phyloP scores from a whole-genome alignment of 768 basidiomycete genomes.

The Tylopilus rubrobrunneus region DNA sequence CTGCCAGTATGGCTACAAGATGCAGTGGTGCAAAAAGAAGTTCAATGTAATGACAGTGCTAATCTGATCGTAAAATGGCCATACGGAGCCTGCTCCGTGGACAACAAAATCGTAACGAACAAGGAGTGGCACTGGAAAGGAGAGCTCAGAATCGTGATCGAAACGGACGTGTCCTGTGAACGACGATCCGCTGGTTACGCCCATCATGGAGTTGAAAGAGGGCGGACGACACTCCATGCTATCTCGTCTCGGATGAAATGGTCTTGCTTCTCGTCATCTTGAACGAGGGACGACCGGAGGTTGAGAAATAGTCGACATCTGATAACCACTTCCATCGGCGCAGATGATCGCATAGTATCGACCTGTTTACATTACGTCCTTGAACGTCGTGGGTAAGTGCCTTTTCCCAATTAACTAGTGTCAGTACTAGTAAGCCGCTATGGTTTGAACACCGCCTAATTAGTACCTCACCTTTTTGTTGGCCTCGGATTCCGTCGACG shows the following conservation, averaged over 20 bases:
- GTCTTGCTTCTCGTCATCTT: not conserved
- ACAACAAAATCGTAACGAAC: no score
- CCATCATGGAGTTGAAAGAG: not conserved
- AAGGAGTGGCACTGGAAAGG: not conserved
- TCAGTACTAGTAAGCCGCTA: no score
- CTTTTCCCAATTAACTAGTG: no score
- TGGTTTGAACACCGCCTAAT: no score
- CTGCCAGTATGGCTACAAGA: no score
- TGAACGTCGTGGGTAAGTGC: no score
- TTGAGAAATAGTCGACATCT: slow-evolving; percentile 6
- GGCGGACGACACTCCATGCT: not conserved
- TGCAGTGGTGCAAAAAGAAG: no score
- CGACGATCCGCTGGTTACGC: no score
- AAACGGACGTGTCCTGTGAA: not conserved
- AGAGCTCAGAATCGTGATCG: not conserved
- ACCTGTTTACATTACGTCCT: no score
- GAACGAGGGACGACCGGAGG: not conserved
- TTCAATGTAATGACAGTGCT: no score
- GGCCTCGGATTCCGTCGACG: slow-evolving; percentile 37
- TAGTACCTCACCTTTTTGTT: slow-evolving; percentile 44
- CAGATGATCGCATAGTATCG: no score
- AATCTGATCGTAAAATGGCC: no score
- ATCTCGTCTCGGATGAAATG: not conserved
- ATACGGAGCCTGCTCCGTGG: not conserved
- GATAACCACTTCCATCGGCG: not conserved